These are phyloP conservation scores for Carex parvula DNA, from an alignment of 176 grass and related monocot genomes.

Conservation along the genomic window DNA sequence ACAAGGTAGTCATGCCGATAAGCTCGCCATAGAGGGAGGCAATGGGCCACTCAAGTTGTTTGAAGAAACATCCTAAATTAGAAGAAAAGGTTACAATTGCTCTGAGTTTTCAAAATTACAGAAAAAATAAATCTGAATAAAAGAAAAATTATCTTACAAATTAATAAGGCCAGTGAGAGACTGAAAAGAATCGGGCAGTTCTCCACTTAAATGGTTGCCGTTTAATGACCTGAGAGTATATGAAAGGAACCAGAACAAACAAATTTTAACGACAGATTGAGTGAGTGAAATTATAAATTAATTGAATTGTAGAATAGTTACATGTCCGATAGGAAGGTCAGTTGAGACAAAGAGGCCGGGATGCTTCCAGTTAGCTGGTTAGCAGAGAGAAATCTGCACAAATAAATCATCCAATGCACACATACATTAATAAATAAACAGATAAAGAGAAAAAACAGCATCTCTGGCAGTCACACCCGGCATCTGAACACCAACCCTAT, in stretches of 20 bases:
- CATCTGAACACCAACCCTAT: background rate
- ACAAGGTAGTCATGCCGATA: conserved; percentile 87
- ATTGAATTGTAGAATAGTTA: conserved; percentile 43
- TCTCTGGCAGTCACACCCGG: background rate
- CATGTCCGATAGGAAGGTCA: conserved; percentile 64
- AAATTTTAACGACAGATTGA: conserved; percentile 12
- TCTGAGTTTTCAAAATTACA: conserved; percentile 21
- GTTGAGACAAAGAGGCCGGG: conserved; percentile 68
- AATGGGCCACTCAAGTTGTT: conserved; percentile 81
- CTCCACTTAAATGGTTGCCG: conserved; percentile 70
- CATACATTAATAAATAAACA: background rate
- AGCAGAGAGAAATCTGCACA: conserved; percentile 76
- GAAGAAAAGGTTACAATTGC: conserved; percentile 22
- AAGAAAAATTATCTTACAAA: conserved; percentile 49
- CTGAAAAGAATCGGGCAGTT: conserved; percentile 75
- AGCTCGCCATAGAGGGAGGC: conserved; percentile 71
- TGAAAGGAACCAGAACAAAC: conserved; percentile 17
- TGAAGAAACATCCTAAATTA: conserved; percentile 75
- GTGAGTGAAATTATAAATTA: background rate
- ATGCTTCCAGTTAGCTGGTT: conserved; percentile 84
- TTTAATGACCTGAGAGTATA: conserved; percentile 65
- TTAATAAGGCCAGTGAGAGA: conserved; percentile 59
- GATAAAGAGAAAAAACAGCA: background rate
- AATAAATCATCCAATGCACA: conserved; percentile 7
- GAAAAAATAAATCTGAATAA: background rate